Conservation (phyloP, 257 asterid species). For the Agastache rugosa region DNA sequence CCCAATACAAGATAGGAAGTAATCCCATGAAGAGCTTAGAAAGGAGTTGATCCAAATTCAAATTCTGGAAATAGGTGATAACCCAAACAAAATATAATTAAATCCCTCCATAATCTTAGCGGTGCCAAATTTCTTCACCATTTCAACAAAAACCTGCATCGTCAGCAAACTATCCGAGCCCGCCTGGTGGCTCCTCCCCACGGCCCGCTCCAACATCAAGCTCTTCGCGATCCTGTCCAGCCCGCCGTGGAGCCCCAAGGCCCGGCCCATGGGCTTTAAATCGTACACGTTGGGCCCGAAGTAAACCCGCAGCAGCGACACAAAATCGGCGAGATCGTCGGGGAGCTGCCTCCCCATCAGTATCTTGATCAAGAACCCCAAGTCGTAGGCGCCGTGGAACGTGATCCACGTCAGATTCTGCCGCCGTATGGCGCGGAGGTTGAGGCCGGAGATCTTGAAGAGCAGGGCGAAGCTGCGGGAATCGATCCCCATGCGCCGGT, state of each 20-base stretch:
- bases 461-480: neutral
- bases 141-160: conserved; percentile 9
- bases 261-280: conserved; percentile 31
- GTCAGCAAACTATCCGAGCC: conserved; percentile 42
- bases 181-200: conserved; percentile 45
- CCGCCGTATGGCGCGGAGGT: neutral
- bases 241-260: conserved; percentile 28
- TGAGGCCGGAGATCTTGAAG: conserved; percentile 6
- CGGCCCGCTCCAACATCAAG: conserved; percentile 27
- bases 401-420: conserved; percentile 40
- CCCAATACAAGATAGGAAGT: too few species aligned
- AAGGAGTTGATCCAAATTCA: too few species aligned
- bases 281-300: conserved; percentile 40
- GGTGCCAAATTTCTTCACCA: neutral
- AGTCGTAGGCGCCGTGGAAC: conserved; percentile 44
- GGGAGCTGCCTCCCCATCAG: conserved; percentile 31
- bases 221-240: conserved; percentile 34
- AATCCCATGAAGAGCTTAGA: too few species aligned
- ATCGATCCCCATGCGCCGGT: neutral
- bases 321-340: neutral
- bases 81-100: conserved; percentile 1
- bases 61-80: neutral
- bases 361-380: conserved; percentile 26
- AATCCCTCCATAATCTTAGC: neutral
- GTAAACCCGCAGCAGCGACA: neutral